Evolutionary conservation across 2,329 filamentous ascomycete species (phyloP).

Genomic region (Myotisia sp.): DNA sequence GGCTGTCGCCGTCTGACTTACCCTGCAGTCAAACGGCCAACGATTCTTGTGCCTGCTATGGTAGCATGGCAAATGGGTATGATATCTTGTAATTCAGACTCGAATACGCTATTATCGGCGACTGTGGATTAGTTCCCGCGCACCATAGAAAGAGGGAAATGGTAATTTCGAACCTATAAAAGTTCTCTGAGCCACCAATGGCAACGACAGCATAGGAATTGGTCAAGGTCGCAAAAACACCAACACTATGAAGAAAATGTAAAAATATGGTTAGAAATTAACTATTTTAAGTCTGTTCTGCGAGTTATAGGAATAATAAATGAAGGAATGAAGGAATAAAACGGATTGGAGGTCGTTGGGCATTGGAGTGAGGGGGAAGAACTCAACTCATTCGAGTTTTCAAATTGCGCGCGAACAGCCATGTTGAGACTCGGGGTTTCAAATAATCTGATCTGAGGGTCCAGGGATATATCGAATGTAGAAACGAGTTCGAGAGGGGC

Average conservation of each 20-base stretch:
- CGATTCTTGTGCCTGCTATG: slow-evolving; percentile 90
- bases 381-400: slow-evolving; percentile 37
- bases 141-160: neutral
- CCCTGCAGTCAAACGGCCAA: slow-evolving; percentile 88
- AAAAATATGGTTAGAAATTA: neutral
- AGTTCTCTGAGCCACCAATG: slow-evolving; percentile 92
- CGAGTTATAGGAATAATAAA: neutral
- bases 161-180: slow-evolving; percentile 59
- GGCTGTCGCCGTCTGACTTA: slow-evolving; percentile 34
- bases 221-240: slow-evolving; percentile 90
- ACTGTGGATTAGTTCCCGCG: no score
- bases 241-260: slow-evolving; percentile 50
- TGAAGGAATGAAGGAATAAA: neutral
- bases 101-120: slow-evolving; percentile 60
- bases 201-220: slow-evolving; percentile 95
- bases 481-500: neutral
- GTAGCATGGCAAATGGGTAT: slow-evolving; percentile 95
- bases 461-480: neutral
- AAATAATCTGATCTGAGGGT: neutral
- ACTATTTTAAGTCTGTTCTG: neutral
- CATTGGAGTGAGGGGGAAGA: no score
- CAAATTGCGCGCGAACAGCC: slow-evolving; percentile 37
- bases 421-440: slow-evolving; percentile 17
- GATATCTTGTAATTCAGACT: slow-evolving; percentile 91
- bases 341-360: no score